Evolutionary conservation across 1,284 basidiomycete genomes (phyloP).

Genomic region (Veloboletus limbatus): DNA sequence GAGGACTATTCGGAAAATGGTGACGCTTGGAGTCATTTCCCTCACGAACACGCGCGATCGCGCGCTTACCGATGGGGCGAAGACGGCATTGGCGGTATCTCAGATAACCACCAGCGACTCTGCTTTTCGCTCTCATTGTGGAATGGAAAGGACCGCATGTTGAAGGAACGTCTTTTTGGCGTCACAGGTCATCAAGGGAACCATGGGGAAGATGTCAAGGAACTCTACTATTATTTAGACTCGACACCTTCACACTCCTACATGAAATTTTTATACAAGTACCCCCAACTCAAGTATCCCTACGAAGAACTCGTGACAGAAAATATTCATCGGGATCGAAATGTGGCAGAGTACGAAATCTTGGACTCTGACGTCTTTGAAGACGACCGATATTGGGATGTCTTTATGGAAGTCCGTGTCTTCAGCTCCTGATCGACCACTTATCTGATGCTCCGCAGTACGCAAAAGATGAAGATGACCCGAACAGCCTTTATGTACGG

Average conservation of each 20-base stretch:
- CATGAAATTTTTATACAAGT: constrained; percentile 99
- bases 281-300: constrained; percentile 88
- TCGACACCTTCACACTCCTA: constrained; percentile 98
- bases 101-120: constrained; percentile 93
- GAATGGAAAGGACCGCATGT: constrained; percentile 93
- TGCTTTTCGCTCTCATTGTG: constrained; percentile 91
- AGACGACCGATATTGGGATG: constrained; percentile 95
- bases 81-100: constrained; percentile 94
- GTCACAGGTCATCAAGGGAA: constrained; percentile 96
- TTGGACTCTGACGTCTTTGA: constrained; percentile 92
- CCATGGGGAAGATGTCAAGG: constrained; percentile 98
- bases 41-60: constrained; percentile 91
- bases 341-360: constrained; percentile 91
- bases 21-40: constrained; percentile 97
- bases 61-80: constrained; percentile 98
- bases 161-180: constrained; percentile 95
- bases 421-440: neutral
- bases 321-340: constrained; percentile 77
- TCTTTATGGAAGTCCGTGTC: constrained; percentile 82
- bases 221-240: constrained; percentile 97
- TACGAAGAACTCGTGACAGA: constrained; percentile 92
- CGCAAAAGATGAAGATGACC: constrained; percentile 93
- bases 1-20: constrained; percentile 97
- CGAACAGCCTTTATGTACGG: constrained; percentile 87
- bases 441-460: constrained; percentile 54